Base-by-base conservation (phyloP, 2,329 filamentous ascomycete species). In the Talaromyces amestolkiae region DNA sequence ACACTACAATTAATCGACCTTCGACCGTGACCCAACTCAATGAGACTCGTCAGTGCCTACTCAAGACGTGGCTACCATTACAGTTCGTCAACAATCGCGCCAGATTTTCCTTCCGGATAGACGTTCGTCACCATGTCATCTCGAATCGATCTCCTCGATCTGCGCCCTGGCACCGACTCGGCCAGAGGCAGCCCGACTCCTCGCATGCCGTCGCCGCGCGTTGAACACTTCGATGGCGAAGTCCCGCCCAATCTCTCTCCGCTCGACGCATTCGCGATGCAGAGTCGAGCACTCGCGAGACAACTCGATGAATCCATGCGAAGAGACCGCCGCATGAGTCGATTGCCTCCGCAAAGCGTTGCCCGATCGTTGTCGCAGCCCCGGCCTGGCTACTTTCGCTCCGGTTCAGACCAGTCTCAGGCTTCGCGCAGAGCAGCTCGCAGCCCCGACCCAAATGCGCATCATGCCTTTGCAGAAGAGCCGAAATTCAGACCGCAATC, bases 191-290 rank as follows among this genome's bases (percentile, higher is more conserved):
- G 60, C 19, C 60, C 64, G 41, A 58, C 63, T 22, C 54, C 43
- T 31, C 63, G 56, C 5, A 39, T 61, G 19, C 54, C 58, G 41
- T 93, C 91, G n/a, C 90, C 91, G 49, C 88, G 90, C 68, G 81
- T 92, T 66, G 76, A 79, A 68, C 90, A 93, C 77, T 84, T 91
- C 65, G 90, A 90, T 65, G 91, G 91, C 68, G 91, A 94, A 68
- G 69, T 78, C 1, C 94, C 95, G 22, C 95, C 95, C 5, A 91
- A 95, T 61, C 84, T 98, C 65, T 98, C 95, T 8, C 95, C 95
- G 11, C 86, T 99, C 69, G 95, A 99, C 83, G 94, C 94, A 58
- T 96, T 99, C 75, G 94, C 94, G 24, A 85, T 94, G 68, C 94
- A 98, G 75, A 96, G 93, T 72, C 89, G 94, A 65, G 81, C 96